Conservation (phyloP, 345 rosid species). For the Diplotaxis tenuifolia region DNA sequence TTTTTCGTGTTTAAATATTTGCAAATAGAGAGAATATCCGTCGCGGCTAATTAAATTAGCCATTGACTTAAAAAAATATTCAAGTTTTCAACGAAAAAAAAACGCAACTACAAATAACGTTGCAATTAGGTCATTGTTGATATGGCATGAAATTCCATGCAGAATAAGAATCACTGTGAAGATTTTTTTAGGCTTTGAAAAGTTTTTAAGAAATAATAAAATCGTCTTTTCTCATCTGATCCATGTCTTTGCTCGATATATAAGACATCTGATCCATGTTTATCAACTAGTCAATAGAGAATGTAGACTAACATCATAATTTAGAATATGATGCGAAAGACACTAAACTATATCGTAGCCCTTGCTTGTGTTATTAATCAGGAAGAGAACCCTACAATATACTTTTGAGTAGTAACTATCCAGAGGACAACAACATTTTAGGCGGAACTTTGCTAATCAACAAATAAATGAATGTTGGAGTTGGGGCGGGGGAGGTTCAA, state of each 20-base stretch:
- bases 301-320: not conserved
- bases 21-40: conserved; percentile 27
- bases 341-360: not conserved
- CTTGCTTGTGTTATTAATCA: not conserved
- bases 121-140: conserved; percentile 5
- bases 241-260: not conserved
- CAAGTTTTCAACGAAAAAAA: not conserved
- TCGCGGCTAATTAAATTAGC: conserved; percentile 8
- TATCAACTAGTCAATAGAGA: not conserved
- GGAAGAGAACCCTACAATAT: not conserved
- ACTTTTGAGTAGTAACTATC: not conserved
- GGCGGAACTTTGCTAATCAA: no score
- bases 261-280: not conserved
- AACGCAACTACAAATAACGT: conserved; percentile 19
- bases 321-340: not conserved
- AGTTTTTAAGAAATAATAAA: not conserved
- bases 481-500: no score
- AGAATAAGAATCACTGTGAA: conserved; percentile 13
- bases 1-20: conserved; percentile 10
- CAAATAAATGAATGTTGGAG: no score
- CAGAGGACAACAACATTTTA: not conserved
- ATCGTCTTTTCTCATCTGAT: not conserved
- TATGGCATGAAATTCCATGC: conserved; percentile 26
- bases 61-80: not conserved
- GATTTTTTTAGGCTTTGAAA: not conserved